These are phyloP conservation scores for Sordariomycetes sp. DNA, from an alignment of 2,329 filamentous ascomycete species.

Conservation along the genomic window DNA sequence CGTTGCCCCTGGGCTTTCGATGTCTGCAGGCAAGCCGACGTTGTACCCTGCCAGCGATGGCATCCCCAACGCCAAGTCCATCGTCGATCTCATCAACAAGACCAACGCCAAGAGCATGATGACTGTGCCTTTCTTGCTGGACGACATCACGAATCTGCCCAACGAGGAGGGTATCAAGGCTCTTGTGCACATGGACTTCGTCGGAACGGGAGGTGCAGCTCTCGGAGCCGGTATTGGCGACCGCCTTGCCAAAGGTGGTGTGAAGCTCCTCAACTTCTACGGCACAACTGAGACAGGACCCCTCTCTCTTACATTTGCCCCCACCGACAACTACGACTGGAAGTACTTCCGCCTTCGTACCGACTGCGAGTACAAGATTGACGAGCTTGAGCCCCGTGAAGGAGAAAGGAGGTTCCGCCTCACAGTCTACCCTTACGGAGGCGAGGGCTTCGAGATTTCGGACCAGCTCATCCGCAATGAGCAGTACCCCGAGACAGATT, in stretches of 20 bases:
- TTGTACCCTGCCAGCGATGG: neutral
- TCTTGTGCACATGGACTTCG: conserved; percentile 1
- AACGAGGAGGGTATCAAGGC: neutral
- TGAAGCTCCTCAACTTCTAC: conserved; percentile 1
- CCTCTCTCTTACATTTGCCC: neutral
- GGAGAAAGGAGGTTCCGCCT: neutral
- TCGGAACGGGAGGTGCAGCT: neutral
- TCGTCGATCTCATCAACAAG: neutral
- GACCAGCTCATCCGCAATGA: conserved; percentile 20
- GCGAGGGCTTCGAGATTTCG: conserved; percentile 18
- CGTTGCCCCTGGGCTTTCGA: neutral
- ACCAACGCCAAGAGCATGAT: conserved; percentile 1
- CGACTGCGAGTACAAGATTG: neutral
- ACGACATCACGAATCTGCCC: neutral
- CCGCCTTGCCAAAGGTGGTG: neutral
- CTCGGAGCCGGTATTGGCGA: neutral
- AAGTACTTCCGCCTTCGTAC: neutral
- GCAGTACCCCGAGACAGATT: conserved; percentile 11
- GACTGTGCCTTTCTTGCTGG: neutral
- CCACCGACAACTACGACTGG: neutral
- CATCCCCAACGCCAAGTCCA: neutral
- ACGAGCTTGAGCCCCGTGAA: neutral
- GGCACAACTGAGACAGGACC: neutral
- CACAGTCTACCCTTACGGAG: conserved; percentile 14
- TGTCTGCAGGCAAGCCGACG: neutral